Base-by-base conservation (phyloP, 2,329 filamentous ascomycete genomes). In the Fonsecaea erecta region DNA sequence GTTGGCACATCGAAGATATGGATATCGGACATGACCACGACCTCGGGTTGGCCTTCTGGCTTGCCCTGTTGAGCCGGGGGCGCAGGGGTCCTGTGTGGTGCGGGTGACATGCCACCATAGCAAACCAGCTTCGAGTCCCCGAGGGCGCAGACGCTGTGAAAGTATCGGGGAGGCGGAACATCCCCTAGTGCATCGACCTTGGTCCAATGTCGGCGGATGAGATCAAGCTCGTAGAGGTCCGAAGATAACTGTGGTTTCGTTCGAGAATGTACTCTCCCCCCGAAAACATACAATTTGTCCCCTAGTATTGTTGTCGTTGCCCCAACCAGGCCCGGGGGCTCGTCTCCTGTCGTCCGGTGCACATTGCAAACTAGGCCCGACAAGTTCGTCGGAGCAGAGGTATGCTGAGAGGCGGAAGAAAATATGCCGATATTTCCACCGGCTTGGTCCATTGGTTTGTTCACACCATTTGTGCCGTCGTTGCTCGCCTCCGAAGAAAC, bases 21-120 rank as follows among this genome's bases (percentile, higher is more conserved):
- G 62, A 98, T 92, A 78, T 99, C 95, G 6, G 94, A 97, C 93
- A 99, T 97, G 63, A 98, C 95, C 1, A 93, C 90, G 3, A 98
- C 91, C 74, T 97, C 93, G 40, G 92, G 88, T 71, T 93, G 90
- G 61, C 87, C 82, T 68, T 93, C 90, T 43, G 70, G 69, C 65
- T 83, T 80, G 11, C 82, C 81, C n/a, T 69, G 62, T 2, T 83
- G 77, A 52, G 84, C 81, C 62, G 80, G 79, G 48, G 52, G 28
- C 2, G 55, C 32, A 52, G 60, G 58, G 52, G 63, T 60, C 58
- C 30, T 56, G 21, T 67, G 68, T 8, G 62, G 24, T 11, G 88
- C 86, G 0, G 94, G 93, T 9, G 94, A 97, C 95, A 99, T 99
- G 71, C 95, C 95, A 64, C 95, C 95, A 77, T 98, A 99, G 78